phyloP scores from a whole-genome alignment of 176 grass and related monocot genomes.

The Raddia distichophylla region DNA sequence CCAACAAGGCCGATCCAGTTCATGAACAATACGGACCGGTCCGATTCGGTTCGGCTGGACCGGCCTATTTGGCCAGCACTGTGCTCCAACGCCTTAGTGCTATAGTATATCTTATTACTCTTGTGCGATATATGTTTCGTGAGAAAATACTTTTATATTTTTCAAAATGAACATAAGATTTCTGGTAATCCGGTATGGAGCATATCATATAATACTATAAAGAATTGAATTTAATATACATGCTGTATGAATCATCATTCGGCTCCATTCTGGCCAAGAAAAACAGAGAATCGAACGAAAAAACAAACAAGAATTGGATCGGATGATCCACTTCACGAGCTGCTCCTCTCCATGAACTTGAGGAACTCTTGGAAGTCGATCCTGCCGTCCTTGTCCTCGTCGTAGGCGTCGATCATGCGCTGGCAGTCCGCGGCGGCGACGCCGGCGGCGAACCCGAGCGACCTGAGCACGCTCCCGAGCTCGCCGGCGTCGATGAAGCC shows the following conservation, averaged over 20 bases:
- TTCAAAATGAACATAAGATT: background rate
- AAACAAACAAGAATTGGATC: conserved; percentile 12
- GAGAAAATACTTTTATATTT: background rate
- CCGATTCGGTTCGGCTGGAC: too few species aligned
- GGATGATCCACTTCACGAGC: conserved; percentile 33
- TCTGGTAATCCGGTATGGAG: background rate
- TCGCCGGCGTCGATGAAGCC: conserved; percentile 71
- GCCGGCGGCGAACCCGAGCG: conserved; percentile 59
- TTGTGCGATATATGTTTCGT: too few species aligned
- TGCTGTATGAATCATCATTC: background rate
- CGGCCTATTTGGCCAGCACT: too few species aligned
- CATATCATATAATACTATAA: background rate
- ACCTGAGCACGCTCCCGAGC: conserved; percentile 62
- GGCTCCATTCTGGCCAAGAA: conserved; percentile 44
- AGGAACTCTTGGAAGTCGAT: conserved; percentile 79
- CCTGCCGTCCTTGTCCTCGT: conserved; percentile 71
- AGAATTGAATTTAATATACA: background rate
- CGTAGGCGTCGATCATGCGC: conserved; percentile 72
- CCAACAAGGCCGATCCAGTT: too few species aligned
- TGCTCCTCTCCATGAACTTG: conserved; percentile 57
- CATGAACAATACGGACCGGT: too few species aligned
- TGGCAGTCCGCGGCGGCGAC: conserved; percentile 46
- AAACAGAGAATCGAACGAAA: conserved; percentile 28
- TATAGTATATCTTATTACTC: too few species aligned
- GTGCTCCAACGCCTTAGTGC: too few species aligned